Percentiles rank a stretch among this genome's conserved stretches.
Conservation (phyloP, 139 green algal genomes). For the Nannochloris sp. region DNA sequence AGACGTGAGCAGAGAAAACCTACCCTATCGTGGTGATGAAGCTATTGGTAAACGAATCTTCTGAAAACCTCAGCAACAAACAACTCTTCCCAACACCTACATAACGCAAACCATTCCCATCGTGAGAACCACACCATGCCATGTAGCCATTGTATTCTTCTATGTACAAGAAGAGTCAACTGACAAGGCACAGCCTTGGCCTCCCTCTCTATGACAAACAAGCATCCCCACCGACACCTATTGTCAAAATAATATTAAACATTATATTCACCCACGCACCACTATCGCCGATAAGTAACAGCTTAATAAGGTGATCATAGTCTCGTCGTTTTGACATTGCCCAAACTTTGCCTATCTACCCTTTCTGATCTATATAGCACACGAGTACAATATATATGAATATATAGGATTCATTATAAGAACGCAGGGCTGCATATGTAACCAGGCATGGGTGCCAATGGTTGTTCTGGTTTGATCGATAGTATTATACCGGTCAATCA, state of each 20-base stretch:
- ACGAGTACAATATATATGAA: too few relatives aligned
- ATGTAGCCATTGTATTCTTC: too few relatives aligned
- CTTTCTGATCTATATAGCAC: too few relatives aligned
- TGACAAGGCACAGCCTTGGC: neutral
- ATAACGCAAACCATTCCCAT: neutral
- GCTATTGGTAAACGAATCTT: slow-evolving; percentile 91
- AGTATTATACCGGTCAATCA: too few relatives aligned
- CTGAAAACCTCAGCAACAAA: slow-evolving; percentile 88
- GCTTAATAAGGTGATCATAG: slow-evolving; percentile 92
- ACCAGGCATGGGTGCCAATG: too few relatives aligned
- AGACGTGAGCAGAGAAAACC: too few relatives aligned
- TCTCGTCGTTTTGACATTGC: slow-evolving; percentile 38
- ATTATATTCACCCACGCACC: slow-evolving; percentile 41
- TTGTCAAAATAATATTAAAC: neutral
- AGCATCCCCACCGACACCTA: neutral
- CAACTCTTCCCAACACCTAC: slow-evolving; percentile 95
- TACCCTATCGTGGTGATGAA: slow-evolving; percentile 98
- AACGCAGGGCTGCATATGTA: too few relatives aligned
- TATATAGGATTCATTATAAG: too few relatives aligned
- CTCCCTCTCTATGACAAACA: neutral
- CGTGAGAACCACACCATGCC: too few relatives aligned
- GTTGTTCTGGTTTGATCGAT: too few relatives aligned
- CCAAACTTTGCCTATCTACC: neutral
- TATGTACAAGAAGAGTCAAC: neutral
- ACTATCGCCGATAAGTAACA: slow-evolving; percentile 93